Evolutionary conservation across 2,329 filamentous ascomycete species (phyloP), one percentile per base, ranked within the genome.

Genomic region (Aspergillus oerlinghausenensis): DNA sequence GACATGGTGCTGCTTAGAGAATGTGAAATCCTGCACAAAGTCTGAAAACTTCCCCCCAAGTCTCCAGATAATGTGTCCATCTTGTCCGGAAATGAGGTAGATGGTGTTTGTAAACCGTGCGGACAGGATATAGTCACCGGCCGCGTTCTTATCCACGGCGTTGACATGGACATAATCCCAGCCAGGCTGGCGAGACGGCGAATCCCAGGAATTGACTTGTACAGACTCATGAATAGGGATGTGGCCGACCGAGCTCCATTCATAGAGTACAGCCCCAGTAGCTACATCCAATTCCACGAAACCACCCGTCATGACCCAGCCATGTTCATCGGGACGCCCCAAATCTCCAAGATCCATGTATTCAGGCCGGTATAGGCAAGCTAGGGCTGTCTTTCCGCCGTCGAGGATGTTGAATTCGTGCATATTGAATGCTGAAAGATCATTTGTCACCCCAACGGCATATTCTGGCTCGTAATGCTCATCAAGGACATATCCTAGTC

Each of bases 401-500:
- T 70, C 60, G 54, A 75, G 57, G 21, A 77, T 60, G 43, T 71
- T 73, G 59, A 76, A 75, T 43, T 77, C 75, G 58, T 77, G 75
- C 69, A 75, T 75, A 52, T 77, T 74, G 50, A 75, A 71, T 14
- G 63, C 60, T 32, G 57, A 54, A 1, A 72, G 55, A 25, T 70
- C 64, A 25, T 65, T 68, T 21, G 62, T 56, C 3, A 68, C 64
- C 17, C 63, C 64, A 10, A 80, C 71, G 40, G 73, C 74, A 55
- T 74, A 70, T 49, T 77, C 74, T 19, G 76, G 65, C 35, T 76
- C 67, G 58, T 81, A 81, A 53, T 75, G 69, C 42, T 75, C 70
- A 61, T 81, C 73, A 70, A 82, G 70, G 55, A 81, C 77, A 38
- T 80, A 71, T 40, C 77, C 79, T 60, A 75, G 73, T 4, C 80